Evolutionary conservation across 2,329 filamentous ascomycete genomes (phyloP).

Genomic region (Pseudogymnoascus sp.): DNA sequence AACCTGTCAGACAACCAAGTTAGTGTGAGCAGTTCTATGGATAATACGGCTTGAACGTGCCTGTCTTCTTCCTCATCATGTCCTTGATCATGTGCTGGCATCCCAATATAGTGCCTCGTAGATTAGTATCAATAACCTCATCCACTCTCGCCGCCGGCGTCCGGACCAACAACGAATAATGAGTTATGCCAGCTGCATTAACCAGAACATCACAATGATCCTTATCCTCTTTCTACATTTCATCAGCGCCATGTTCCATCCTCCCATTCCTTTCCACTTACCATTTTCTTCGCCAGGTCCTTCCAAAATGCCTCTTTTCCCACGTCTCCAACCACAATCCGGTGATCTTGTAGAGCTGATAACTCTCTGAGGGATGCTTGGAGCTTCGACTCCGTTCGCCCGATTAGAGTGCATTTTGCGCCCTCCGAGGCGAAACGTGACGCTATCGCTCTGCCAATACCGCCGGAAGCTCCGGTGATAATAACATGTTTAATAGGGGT

Average conservation of each 20-base stretch:
- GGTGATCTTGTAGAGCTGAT: conserved; percentile 11
- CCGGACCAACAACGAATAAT: conserved; percentile 54
- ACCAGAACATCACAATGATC: conserved; percentile 52
- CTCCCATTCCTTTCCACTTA: conserved; percentile 12
- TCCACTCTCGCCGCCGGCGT: conserved; percentile 44
- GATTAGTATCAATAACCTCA: conserved; percentile 59
- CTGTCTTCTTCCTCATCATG: conserved; percentile 36
- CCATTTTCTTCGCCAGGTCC: conserved; percentile 15
- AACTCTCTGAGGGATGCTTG: conserved; percentile 58
- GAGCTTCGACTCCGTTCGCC: conserved; percentile 50
- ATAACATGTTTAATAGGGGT: conserved; percentile 33
- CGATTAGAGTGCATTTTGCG: conserved; percentile 52
- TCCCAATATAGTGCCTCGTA: conserved; percentile 55
- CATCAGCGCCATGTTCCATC: background rate
- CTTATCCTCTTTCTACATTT: conserved; percentile 9
- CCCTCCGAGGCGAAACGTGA: conserved; percentile 55
- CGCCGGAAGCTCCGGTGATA: conserved; percentile 62
- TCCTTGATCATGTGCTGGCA: conserved; percentile 44
- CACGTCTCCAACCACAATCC: conserved; percentile 24
- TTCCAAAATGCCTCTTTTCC: conserved; percentile 22
- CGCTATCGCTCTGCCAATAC: conserved; percentile 63
- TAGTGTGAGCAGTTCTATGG: background rate
- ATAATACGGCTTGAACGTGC: conserved; percentile 13
- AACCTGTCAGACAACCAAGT: conserved; percentile 34
- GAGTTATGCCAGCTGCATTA: conserved; percentile 70